Evolutionary conservation across 352 stramenopile genomes (phyloP), one percentile per base, ranked within the genome.

Genomic region (Globisporangium emineosum): DNA sequence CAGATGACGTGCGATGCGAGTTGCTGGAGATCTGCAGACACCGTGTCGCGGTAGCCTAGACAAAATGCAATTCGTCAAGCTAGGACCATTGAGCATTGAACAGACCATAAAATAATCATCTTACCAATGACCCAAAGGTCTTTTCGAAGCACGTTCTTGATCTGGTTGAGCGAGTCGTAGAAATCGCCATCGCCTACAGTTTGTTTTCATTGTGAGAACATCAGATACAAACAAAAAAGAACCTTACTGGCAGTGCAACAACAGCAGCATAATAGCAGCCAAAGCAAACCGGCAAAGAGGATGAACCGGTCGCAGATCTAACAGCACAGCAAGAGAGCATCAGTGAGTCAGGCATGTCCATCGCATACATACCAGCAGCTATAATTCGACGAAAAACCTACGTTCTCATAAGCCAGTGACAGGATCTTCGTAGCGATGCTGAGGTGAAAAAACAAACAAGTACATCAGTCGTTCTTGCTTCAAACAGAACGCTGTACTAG

Each of bases 391-490:
- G 25, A 52, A 12, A 29, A n/a, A 23, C 12, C 62, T 75, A 93
- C 86, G 67, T 93, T 89, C 69, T 93, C 86, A 62, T 93, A 95
- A 6, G 85, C 84, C 47, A 95, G 72, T 23, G 84, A 91, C 50
- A 95, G 60, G n/a, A 91, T 90, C 66, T 93, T 95, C 13, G 86
- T 95, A 7, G 86, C 86, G 54, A 95, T 93, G 37, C 86, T 95
- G 62, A 8, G 37, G 3, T n/a, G 21, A 29, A 7, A 15, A 51
- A 51, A 25, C 13, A 52, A 21, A 21, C 54, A 32, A 12, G 45
- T n/a, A 30, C 23, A 23, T 47, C 25, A 65, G 15, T 2, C n/a
- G 13, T 8, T 23, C 21, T 17, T n/a, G 12, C n/a, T 32, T 13
- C 19, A 12, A n/a, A n/a, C 64, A 65, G 25, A n/a, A 64, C n/a